Base-by-base conservation (phyloP, 2,329 filamentous ascomycete species). In the Ilyonectria sp. region DNA sequence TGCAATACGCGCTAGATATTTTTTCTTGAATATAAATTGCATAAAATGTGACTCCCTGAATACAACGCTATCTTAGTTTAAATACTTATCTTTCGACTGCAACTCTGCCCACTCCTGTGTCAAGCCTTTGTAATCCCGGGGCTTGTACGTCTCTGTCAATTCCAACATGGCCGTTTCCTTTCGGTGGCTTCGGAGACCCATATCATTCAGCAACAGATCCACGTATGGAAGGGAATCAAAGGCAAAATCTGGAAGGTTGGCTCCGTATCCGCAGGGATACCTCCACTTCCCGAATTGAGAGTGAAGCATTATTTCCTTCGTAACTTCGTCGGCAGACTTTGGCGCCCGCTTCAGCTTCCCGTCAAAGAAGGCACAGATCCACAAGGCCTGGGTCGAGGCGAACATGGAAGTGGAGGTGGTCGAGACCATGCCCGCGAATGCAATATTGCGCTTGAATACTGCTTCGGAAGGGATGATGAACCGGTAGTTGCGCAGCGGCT, bases 141-240 rank as follows among this genome's bases (percentile, higher is more conserved):
- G 68, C 33, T 60, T 75, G 19, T 71, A 69, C 1, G 63, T 46
- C 23, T 58, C 57, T 1, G 49, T 47, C 13, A 69, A 26, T 29
- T 71, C 69, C 46, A 52, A 49, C 37, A 60, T 33, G 19, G 19
- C 37, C 3, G 53, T 52, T 10, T n/a, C 49, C 57, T 70, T 69
- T 40, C 69, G 29, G 13, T 66, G 63, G 8, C 54, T 33, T 33
- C 84, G 80, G 62, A 94, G 78, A 0, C 89, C 91, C 55, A 94
- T 73, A 77, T 95, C 92, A 6, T 82, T 80, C 52, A 93, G 76
- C 74, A 95, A 78, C 73, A 90, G 65, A 33, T 78, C 73, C 9
- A 72, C 65, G 75, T 90, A 92, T 6, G 88, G 89, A 43, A 91
- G 68, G 73, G 78, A 94, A 91, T 95, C 93, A 74, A 94, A 94